phyloP scores from a whole-genome alignment of 352 stramenopile species.

The Bremia lactucae region DNA sequence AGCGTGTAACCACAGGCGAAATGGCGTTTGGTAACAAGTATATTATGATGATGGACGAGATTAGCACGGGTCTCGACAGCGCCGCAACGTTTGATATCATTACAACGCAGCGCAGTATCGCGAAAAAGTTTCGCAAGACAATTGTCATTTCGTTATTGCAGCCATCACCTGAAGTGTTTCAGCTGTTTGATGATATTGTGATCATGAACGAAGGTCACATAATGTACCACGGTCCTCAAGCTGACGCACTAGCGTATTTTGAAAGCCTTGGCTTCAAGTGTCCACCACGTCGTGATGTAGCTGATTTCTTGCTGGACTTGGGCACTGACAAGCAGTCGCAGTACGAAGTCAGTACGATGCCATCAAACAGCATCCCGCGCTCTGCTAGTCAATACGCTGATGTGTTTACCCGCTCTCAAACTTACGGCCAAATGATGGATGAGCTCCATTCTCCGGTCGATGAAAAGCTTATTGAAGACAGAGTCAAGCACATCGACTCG shows the following conservation, averaged over 20 bases:
- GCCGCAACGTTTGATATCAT: slow-evolving; percentile 59
- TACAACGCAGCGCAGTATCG: slow-evolving; percentile 32
- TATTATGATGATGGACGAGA: slow-evolving; percentile 79
- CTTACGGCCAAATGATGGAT: slow-evolving; percentile 9
- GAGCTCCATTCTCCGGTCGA: slow-evolving; percentile 6
- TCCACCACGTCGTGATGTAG: slow-evolving; percentile 55
- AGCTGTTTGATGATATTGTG: slow-evolving; percentile 89
- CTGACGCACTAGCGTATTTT: slow-evolving; percentile 74
- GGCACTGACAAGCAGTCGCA: slow-evolving; percentile 28
- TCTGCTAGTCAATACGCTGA: slow-evolving; percentile 18
- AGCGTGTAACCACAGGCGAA: slow-evolving; percentile 65
- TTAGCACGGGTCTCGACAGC: slow-evolving; percentile 54
- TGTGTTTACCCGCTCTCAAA: slow-evolving; percentile 6
- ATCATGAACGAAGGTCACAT: slow-evolving; percentile 85
- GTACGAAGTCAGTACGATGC: slow-evolving; percentile 15
- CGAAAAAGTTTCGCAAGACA: slow-evolving; percentile 40
- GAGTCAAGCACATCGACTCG: slow-evolving; percentile 71
- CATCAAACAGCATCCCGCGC: slow-evolving; percentile 4
- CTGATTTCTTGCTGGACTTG: slow-evolving; percentile 84
- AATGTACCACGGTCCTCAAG: slow-evolving; percentile 75
- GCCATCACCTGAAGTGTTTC: slow-evolving; percentile 87
- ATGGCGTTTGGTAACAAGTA: slow-evolving; percentile 78
- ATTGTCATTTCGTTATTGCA: slow-evolving; percentile 78
- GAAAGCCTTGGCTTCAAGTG: slow-evolving; percentile 45
- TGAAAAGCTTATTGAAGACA: slow-evolving; percentile 14